Percentiles rank a stretch among this genome's conserved stretches.
Evolutionary conservation across 176 grass and related monocot genomes (phyloP).

Genomic region (Neostapfia colusana): DNA sequence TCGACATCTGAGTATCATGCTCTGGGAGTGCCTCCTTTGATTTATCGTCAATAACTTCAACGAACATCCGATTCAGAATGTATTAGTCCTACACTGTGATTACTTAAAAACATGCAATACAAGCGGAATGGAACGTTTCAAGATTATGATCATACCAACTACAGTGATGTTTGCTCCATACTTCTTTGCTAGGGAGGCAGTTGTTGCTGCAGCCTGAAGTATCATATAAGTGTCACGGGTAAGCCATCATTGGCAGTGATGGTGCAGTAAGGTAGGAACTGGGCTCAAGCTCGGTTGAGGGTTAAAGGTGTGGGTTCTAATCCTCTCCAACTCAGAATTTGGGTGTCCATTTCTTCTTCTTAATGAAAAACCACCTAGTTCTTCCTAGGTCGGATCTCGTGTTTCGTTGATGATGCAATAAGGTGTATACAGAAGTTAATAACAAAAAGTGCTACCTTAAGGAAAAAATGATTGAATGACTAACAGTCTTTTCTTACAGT

Average conservation of each 20-base stretch:
- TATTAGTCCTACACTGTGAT: neutral
- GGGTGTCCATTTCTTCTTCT: too few relatives aligned
- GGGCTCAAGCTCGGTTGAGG: too few relatives aligned
- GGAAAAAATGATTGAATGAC: neutral
- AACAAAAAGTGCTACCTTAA: neutral
- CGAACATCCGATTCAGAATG: slow-evolving; percentile 11
- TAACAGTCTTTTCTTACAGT: neutral
- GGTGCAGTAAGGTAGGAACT: neutral
- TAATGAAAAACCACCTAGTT: too few relatives aligned
- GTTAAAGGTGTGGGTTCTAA: too few relatives aligned
- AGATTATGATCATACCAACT: slow-evolving; percentile 66
- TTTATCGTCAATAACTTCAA: slow-evolving; percentile 91
- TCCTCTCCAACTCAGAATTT: too few relatives aligned
- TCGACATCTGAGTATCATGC: slow-evolving; percentile 88
- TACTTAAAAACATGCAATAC: neutral
- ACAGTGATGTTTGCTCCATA: slow-evolving; percentile 94
- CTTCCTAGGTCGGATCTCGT: too few relatives aligned
- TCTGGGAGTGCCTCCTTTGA: slow-evolving; percentile 78
- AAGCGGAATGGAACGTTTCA: neutral
- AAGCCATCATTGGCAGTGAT: slow-evolving; percentile 18
- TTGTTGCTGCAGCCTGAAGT: slow-evolving; percentile 82
- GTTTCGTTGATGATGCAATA: neutral
- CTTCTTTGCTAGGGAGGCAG: slow-evolving; percentile 84
- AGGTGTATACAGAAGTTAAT: neutral
- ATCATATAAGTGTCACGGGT: slow-evolving; percentile 15